Evolutionary conservation across 2,329 filamentous ascomycete genomes (phyloP).

Genomic region (Botrytis byssoidea): DNA sequence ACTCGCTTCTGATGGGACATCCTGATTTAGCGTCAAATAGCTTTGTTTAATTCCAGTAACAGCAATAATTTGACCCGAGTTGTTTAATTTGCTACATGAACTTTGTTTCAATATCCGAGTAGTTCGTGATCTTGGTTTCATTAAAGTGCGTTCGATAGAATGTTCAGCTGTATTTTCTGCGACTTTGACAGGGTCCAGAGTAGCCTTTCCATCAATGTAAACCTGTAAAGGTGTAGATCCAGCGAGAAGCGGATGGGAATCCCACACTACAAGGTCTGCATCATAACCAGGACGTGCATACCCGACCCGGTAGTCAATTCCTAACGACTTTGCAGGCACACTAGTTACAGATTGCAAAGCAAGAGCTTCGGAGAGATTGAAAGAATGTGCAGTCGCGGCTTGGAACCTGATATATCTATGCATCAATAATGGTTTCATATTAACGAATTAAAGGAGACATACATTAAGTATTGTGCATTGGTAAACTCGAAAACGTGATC

Average conservation of each 20-base stretch:
- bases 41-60: slow-evolving; percentile 43
- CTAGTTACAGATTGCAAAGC: slow-evolving; percentile 48
- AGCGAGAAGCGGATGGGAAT: slow-evolving; percentile 47
- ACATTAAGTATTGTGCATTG: slow-evolving; percentile 45
- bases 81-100: slow-evolving; percentile 22
- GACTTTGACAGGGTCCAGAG: slow-evolving; percentile 40
- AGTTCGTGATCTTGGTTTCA: slow-evolving; percentile 28
- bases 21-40: slow-evolving; percentile 37
- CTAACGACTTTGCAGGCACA: slow-evolving; percentile 46
- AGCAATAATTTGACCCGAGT: slow-evolving; percentile 35
- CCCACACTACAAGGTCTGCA: slow-evolving; percentile 51
- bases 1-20: slow-evolving; percentile 7
- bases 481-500: slow-evolving; percentile 41
- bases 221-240: slow-evolving; percentile 49
- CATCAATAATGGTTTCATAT: not conserved
- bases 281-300: slow-evolving; percentile 48
- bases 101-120: slow-evolving; percentile 11
- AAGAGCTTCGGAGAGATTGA: slow-evolving; percentile 43
- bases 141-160: not conserved
- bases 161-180: slow-evolving; percentile 34
- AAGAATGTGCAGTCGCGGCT: slow-evolving; percentile 45
- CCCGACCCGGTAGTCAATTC: slow-evolving; percentile 46
- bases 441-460: slow-evolving; percentile 9
- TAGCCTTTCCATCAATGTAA: slow-evolving; percentile 47
- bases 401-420: slow-evolving; percentile 36